Base-by-base conservation (phyloP, 768 basidiomycete species). In the Russula emetica region DNA sequence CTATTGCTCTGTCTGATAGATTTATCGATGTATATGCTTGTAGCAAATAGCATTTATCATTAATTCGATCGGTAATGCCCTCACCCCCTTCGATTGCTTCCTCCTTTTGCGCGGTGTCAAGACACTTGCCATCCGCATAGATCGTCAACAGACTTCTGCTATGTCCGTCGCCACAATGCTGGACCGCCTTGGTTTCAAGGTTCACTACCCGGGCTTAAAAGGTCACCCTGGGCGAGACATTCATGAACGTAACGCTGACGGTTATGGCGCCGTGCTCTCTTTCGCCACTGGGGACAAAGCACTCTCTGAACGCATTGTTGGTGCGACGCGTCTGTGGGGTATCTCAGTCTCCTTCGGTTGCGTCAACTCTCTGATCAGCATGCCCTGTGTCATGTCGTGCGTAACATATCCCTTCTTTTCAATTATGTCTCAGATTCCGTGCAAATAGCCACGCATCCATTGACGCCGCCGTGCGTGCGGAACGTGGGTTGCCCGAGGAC, bases 381-480 rank as follows among this genome's bases (percentile, higher is more conserved):
- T 99, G 96, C 97, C 97, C 42, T 98, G 97, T 74, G 86, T 93
- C 70, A 98, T 99, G 97, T 97, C 94, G 96, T 98, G 75, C 78
- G 95, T 90, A 6, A 30, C 16, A 18, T 49, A 2, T 24, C 4
- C 40, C 47, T 64, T 58, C 32, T 14, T 55, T 67, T 60, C 40
- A 36, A 58, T 30, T 30, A 58, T 38, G 32, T 38, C 63, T 47
- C 40, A 56, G 47, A 32, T 51, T 57, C 24, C 53, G 57, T 51
- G 28, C 38, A 18, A 55, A 16, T 68, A 96, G 96, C 20, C 97
- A 99, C 74, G 94, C 97, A 26, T 98, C 97, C 44, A 99, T 99
- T 68, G 95, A 98, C 71, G 86, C 97, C 26, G 90, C 92, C 9
- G 86, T 86, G n/a, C 88, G 97, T 36, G 93, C 92, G n/a, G 94